These are phyloP conservation scores for Linanthus parryae DNA, from an alignment of 148 eudicot species.

Conservation along the genomic window DNA sequence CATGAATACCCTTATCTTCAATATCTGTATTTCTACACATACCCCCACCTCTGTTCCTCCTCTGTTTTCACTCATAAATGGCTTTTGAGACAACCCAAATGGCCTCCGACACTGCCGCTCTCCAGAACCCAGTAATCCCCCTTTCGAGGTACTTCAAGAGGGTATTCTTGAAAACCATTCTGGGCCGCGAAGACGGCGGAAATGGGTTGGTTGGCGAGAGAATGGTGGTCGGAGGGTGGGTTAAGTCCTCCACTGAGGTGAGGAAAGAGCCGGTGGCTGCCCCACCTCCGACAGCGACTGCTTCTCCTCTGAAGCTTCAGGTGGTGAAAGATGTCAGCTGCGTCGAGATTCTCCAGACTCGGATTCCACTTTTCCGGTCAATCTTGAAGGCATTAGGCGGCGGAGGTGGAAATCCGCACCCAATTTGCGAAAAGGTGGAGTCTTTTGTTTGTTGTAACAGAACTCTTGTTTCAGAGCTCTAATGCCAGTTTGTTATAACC, in stretches of 20 bases:
- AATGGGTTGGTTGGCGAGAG: constrained; percentile 44
- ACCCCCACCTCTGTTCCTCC: not conserved
- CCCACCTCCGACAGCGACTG: constrained; percentile 10
- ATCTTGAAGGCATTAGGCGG: constrained; percentile 61
- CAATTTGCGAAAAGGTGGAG: constrained; percentile 26
- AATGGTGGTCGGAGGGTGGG: constrained; percentile 82
- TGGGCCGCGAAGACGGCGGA: constrained; percentile 46
- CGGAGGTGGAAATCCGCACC: constrained; percentile 16
- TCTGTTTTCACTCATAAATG: constrained; percentile 15
- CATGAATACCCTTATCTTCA: not conserved
- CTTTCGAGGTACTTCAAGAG: constrained; percentile 55
- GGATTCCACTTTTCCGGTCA: constrained; percentile 46
- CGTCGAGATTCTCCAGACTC: constrained; percentile 50
- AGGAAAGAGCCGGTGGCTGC: constrained; percentile 42
- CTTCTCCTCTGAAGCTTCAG: not conserved
- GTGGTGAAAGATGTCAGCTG: constrained; percentile 43
- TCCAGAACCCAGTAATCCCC: constrained; percentile 18
- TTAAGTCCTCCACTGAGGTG: constrained; percentile 66
- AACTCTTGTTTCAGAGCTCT: too few species aligned
- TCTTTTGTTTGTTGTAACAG: too few species aligned
- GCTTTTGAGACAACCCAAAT: too few species aligned
- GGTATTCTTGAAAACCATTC: constrained; percentile 45
- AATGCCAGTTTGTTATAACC: too few species aligned
- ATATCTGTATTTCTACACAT: not conserved
- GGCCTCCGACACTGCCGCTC: constrained; percentile 14